Percentiles rank a stretch among this genome's conserved stretches.
Evolutionary conservation across 2,329 filamentous ascomycete species (phyloP).

Genomic region (Fusarium sororula): DNA sequence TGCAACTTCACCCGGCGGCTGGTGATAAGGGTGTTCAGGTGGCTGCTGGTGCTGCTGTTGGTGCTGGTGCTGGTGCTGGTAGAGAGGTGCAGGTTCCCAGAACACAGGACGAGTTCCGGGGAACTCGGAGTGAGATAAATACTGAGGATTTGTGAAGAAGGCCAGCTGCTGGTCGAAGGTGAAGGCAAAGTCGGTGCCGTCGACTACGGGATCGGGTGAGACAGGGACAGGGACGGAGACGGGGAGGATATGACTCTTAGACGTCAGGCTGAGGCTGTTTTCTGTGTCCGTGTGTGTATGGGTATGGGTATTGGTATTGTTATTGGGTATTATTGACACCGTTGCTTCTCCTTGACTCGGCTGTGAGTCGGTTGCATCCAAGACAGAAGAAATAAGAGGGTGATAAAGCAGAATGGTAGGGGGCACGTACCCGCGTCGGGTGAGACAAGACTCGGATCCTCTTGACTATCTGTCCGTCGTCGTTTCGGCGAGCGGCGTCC

Average conservation of each 20-base stretch:
- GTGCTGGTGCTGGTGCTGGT: background rate
- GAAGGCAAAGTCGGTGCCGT: slow-evolving; percentile 49
- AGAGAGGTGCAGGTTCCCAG: slow-evolving; percentile 33
- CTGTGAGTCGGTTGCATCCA: slow-evolving; percentile 39
- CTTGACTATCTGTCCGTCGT: slow-evolving; percentile 46
- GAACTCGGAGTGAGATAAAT: slow-evolving; percentile 45
- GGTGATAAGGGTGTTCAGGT: slow-evolving; percentile 12
- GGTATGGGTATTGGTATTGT: slow-evolving; percentile 1
- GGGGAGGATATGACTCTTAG: slow-evolving; percentile 39
- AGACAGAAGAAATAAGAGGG: slow-evolving; percentile 6
- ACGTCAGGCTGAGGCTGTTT: slow-evolving; percentile 22
- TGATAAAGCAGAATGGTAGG: background rate
- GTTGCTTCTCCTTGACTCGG: slow-evolving; percentile 33
- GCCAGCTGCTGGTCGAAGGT: slow-evolving; percentile 46
- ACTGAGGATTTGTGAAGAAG: slow-evolving; percentile 41
- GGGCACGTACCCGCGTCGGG: slow-evolving; percentile 49
- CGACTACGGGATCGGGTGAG: slow-evolving; percentile 44
- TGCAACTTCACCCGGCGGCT: slow-evolving; percentile 20
- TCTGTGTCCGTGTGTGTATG: background rate
- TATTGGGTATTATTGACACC: slow-evolving; percentile 43
- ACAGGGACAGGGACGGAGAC: slow-evolving; percentile 39
- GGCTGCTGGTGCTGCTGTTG: background rate
- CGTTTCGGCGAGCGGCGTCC: slow-evolving; percentile 50
- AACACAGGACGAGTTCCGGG: slow-evolving; percentile 29
- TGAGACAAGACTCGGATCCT: slow-evolving; percentile 46